Evolutionary conservation across 225 moss, liverwort and hornwort genomes (phyloP), one percentile per base, ranked within the genome.

Genomic region (Polytrichum formosum): DNA sequence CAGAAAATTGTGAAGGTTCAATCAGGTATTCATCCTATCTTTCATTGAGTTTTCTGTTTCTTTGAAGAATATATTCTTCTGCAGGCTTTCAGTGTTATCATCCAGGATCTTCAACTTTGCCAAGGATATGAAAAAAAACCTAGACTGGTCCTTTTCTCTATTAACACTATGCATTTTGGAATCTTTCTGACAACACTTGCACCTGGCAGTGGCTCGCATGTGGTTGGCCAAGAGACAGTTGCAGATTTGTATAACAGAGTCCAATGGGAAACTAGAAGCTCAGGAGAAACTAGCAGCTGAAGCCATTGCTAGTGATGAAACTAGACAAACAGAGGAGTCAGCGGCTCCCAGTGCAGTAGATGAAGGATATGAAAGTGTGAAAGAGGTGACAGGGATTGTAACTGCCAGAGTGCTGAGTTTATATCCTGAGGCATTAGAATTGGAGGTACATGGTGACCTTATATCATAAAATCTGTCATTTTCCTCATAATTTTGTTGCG

Each of bases 171-270:
- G 46, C 16, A 46, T 46, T 46, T 46, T 46, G 46, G 16, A 13
- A 46, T 4, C 46, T 46, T 37, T 16, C 46, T 46, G 46, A 46
- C 46, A 46, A 16, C 46, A 46, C 46, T 46, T 4, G 73, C 22
- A 28, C 17, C 5, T 53, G 58, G 82, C 90, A 93, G 93, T 78
- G 79, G 76, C 80, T 13, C 91, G 93, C 64, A 83, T 79, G 72
- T 89, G 88, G 90, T 68, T 80, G 67, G 85, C 85, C 33, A 67
- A 55, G 55, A 91, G 75, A 75, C 63, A 75, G 26, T 28, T 83
- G 23, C 73, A 62, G 72, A 70, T 56, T 59, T 81, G 67, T 33
- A 62, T 72, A 67, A 70, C 54, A 19, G 89, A 88, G 74, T 84
- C 75, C 2, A 87, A 88, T 70, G 82, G 85, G 56, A 87, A 84